Conservation (phyloP, 805 yeast genomes). For the Metschnikowia gelsemii region DNA sequence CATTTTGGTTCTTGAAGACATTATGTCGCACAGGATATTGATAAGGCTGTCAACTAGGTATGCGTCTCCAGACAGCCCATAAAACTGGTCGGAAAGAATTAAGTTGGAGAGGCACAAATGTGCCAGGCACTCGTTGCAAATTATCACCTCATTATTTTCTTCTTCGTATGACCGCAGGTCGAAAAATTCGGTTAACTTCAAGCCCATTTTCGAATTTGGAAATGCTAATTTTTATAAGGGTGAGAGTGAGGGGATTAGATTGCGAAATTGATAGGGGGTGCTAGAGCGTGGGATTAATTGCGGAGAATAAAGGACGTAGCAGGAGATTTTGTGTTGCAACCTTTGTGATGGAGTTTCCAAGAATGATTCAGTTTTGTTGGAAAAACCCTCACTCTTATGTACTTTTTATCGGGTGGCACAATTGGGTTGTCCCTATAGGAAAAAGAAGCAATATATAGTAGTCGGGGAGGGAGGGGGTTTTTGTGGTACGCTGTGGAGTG, state of each 20-base stretch:
- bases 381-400: neutral
- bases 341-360: neutral
- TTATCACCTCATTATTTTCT: constrained; percentile 37
- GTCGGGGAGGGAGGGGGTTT: constrained; percentile 2
- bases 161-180: constrained; percentile 37
- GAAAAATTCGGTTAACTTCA: constrained; percentile 40
- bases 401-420: neutral
- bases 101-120: constrained; percentile 40
- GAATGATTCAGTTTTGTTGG: neutral
- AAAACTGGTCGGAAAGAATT: constrained; percentile 38
- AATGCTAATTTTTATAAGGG: neutral
- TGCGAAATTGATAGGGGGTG: constrained; percentile 11
- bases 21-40: constrained; percentile 30
- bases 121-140: constrained; percentile 41
- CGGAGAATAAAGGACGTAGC: neutral
- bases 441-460: neutral
- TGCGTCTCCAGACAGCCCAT: constrained; percentile 43
- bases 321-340: neutral
- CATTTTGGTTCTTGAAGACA: constrained; percentile 36
- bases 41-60: constrained; percentile 41
- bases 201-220: constrained; percentile 33
- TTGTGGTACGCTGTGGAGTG: constrained; percentile 5
- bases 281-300: neutral
- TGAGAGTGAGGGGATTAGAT: constrained; percentile 1
- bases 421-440: neutral